Conservation (phyloP, 2,329 filamentous ascomycete species). For the Fusarium praegraminearum region DNA sequence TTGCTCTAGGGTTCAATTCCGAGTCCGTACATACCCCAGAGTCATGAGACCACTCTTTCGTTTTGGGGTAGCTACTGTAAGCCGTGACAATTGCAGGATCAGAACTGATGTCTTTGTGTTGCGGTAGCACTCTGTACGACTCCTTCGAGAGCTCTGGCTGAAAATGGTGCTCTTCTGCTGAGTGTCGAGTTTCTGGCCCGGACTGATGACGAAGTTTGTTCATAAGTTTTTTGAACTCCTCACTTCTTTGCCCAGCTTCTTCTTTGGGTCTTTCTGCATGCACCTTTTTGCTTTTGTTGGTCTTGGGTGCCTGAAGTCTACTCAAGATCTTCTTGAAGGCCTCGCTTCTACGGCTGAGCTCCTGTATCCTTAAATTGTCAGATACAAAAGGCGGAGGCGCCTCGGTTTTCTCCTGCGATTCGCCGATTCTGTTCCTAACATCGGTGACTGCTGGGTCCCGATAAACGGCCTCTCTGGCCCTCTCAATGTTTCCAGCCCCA, state of each 20-base stretch:
- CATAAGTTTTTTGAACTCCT: slow-evolving; percentile 48
- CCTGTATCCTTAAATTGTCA: background rate
- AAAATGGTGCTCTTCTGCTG: background rate
- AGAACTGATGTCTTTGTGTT: slow-evolving; percentile 3
- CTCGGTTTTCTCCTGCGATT: background rate
- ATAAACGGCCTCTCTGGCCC: slow-evolving; percentile 33
- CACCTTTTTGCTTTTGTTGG: background rate
- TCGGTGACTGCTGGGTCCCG: slow-evolving; percentile 35
- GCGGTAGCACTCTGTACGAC: background rate
- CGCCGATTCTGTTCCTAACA: slow-evolving; percentile 7
- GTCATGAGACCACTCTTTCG: slow-evolving; percentile 34
- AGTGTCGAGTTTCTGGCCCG: background rate
- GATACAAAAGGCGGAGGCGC: background rate
- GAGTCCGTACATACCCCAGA: slow-evolving; percentile 36
- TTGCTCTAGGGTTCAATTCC: slow-evolving; percentile 51
- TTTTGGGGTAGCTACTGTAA: background rate
- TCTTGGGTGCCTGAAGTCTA: slow-evolving; percentile 38
- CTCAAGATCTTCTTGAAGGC: slow-evolving; percentile 47
- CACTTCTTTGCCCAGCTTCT: slow-evolving; percentile 24
- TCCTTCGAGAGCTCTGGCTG: slow-evolving; percentile 1
- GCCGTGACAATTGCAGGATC: slow-evolving; percentile 22
- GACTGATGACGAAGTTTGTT: slow-evolving; percentile 43
- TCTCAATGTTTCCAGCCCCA: background rate
- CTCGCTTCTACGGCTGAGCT: slow-evolving; percentile 24
- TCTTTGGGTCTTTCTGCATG: background rate